Percentiles rank a stretch among this genome's conserved stretches.
Evolutionary conservation across 1,284 basidiomycete genomes (phyloP).

Genomic region (Rhizoctonia solani): DNA sequence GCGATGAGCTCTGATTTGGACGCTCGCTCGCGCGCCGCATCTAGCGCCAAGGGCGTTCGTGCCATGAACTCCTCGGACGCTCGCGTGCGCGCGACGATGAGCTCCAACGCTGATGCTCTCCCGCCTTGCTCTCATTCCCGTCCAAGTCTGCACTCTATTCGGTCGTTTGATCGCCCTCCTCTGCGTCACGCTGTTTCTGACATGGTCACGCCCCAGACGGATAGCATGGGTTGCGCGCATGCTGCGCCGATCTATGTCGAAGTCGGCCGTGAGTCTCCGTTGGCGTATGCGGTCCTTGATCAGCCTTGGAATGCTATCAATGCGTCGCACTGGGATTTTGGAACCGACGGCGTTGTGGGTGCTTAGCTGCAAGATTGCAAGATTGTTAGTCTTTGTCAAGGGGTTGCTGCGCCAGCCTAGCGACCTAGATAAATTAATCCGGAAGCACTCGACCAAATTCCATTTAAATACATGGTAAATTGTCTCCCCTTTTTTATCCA

Average conservation of each 20-base stretch:
- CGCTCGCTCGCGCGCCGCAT: background rate
- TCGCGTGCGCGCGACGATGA: no score
- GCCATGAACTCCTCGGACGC: no score
- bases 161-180: constrained; percentile 4
- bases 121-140: no score
- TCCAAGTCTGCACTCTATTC: background rate
- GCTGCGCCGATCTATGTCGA: background rate
- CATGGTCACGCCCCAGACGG: constrained; percentile 11
- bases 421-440: no score
- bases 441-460: no score
- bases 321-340: constrained; percentile 18
- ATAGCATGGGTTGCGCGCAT: constrained; percentile 11
- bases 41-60: no score
- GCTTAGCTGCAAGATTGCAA: background rate
- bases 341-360: background rate
- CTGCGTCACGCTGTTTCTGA: constrained; percentile 1
- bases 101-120: no score
- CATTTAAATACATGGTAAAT: no score
- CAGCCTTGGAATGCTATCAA: constrained; percentile 4
- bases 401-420: no score
- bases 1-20: constrained; percentile 5
- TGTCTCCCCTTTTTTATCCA: no score
- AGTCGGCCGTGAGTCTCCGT: background rate
- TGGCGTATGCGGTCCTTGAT: constrained; percentile 16
- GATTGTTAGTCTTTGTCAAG: no score